Conservation (phyloP, 768 basidiomycete species). For the Pisolithus orientalis region DNA sequence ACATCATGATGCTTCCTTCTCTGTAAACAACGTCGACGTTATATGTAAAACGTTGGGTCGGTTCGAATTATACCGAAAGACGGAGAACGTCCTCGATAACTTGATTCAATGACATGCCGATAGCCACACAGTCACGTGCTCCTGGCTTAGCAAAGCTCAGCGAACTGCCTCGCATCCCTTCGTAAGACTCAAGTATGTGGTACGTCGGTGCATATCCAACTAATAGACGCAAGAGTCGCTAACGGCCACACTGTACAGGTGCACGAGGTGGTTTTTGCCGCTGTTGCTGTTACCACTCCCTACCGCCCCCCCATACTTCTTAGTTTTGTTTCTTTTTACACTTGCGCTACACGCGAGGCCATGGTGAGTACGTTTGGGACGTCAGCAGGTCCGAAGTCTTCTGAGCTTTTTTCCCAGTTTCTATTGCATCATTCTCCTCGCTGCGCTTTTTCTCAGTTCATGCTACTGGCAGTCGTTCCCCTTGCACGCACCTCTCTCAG, state of each 20-base stretch:
- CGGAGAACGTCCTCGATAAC: constrained; percentile 22
- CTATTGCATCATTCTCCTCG: constrained; percentile 79
- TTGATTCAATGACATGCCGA: not conserved
- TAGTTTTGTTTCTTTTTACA: constrained; percentile 70
- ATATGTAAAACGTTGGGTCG: not conserved
- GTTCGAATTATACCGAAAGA: constrained; percentile 28
- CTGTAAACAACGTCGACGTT: not conserved
- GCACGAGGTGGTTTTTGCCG: constrained; percentile 82
- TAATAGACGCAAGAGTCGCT: not conserved
- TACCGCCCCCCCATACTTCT: constrained; percentile 74
- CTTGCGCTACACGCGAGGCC: constrained; percentile 77
- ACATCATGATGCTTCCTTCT: constrained; percentile 25
- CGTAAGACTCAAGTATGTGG: no score
- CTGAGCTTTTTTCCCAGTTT: constrained; percentile 41
- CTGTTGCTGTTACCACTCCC: constrained; percentile 72
- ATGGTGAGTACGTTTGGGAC: constrained; percentile 47
- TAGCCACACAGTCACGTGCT: constrained; percentile 17
- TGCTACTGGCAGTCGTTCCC: constrained; percentile 88
- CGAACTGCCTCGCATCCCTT: not conserved
- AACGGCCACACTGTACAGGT: constrained; percentile 39
- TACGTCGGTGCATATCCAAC: constrained; percentile 35
- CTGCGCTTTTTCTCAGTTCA: constrained; percentile 79
- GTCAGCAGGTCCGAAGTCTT: not conserved
- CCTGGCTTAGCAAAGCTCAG: not conserved
- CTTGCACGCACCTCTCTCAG: constrained; percentile 52